Base-by-base conservation (phyloP, 208 protist genomes). In the Crithidia acanthocephali region DNA sequence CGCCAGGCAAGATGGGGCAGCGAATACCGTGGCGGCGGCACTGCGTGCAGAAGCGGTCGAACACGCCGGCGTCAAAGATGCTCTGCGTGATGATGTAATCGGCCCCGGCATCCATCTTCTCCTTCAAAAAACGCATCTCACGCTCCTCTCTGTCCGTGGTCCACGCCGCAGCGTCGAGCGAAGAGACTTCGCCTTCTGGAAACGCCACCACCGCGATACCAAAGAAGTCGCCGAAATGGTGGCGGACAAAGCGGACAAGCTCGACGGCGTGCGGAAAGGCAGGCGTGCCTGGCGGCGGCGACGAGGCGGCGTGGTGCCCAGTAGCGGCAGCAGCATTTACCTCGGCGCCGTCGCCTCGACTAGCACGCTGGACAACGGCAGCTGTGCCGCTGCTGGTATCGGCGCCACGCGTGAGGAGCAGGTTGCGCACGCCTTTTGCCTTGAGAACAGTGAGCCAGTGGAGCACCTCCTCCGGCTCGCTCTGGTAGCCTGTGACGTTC, bases 51-150 rank as follows among this genome's bases (percentile, higher is more conserved):
- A 97, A 98, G 15, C 92, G 48, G 8, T 84, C 47, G 68, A 98
- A 98, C 1, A 88, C 74, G 25, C 81, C 63, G 3, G 74, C 83
- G 47, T 98, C 95, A 60, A 98, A 99, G 59, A 99, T 92, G 2
- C 98, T 68, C 74, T 98, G 95, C 2, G 97, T 98, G 45, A 99
- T 92, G 72, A 99, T 89, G 61, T 95, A 86, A 69, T 99, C 97
- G 5, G 96, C 97, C 15, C 97, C 96, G 7, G 95, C 93, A 42
- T 97, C 91, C 3, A 98, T 77, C 70, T 98, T 99, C 15, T 88
- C 82, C 60, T 93, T 93, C 2, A 99, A 80, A 50, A 92, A 74
- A n/a, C 62, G 20, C 42, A 98, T 57, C 52, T 98, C 93, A 20
- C 74, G 53, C 30, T 95, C 84, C 22, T 81, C 78, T 13, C 20